Evolutionary conservation across 2,329 filamentous ascomycete species (phyloP).

Genomic region (Cladophialophora yegresii): DNA sequence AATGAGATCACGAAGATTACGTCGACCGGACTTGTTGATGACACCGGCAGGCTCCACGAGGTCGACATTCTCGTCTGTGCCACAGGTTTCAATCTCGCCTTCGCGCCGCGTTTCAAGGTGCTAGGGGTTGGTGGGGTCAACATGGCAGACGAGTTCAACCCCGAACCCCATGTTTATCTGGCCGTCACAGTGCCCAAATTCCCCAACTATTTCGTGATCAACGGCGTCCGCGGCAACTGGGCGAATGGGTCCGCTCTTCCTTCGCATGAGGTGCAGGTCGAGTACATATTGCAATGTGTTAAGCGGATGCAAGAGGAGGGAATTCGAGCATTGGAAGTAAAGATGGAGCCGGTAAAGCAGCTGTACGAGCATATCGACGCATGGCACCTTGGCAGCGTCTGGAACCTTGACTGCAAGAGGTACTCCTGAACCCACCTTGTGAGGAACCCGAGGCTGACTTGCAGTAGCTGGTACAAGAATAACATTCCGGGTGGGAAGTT

Average conservation of each 20-base stretch:
- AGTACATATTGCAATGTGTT: constrained; percentile 26
- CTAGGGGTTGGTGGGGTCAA: constrained; percentile 14
- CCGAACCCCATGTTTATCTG: constrained; percentile 23
- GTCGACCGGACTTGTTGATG: constrained; percentile 44
- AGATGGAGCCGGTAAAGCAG: constrained; percentile 18
- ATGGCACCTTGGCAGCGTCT: constrained; percentile 22
- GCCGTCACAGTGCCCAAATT: constrained; percentile 23
- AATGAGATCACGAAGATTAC: constrained; percentile 48
- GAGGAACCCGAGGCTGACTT: not conserved
- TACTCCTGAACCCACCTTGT: not conserved
- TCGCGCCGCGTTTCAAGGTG: constrained; percentile 24
- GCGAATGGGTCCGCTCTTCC: constrained; percentile 18
- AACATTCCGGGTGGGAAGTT: constrained; percentile 20
- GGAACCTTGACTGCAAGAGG: constrained; percentile 21
- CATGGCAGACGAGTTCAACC: constrained; percentile 18
- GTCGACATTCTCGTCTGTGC: constrained; percentile 48
- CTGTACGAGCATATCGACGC: constrained; percentile 26
- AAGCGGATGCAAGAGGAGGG: constrained; percentile 22
- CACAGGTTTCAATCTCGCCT: constrained; percentile 46
- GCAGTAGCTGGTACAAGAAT: constrained; percentile 17
- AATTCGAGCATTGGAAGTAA: constrained; percentile 22
- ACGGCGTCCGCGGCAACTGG: constrained; percentile 20
- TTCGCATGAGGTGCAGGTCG: constrained; percentile 19
- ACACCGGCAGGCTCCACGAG: constrained; percentile 43
- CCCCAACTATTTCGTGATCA: constrained; percentile 30